phyloP scores from a whole-genome alignment of 257 asterid species.

The Solanum raphanifolium region DNA sequence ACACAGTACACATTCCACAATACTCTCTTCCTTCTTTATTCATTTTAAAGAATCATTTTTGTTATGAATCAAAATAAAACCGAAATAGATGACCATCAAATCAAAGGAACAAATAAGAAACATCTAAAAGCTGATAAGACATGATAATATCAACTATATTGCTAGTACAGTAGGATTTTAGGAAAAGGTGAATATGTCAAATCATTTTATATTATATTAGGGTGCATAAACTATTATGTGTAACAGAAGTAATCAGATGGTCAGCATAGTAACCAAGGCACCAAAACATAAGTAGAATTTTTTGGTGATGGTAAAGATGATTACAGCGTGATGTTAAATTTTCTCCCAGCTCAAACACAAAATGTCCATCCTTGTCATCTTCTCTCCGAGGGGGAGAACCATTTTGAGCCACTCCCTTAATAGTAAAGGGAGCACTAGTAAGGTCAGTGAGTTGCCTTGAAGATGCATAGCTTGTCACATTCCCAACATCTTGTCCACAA shows the following conservation, averaged over 20 bases:
- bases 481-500: conserved; percentile 81
- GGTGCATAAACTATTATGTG: not conserved
- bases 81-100: no score
- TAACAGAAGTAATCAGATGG: not conserved
- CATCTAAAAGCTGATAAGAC: not conserved
- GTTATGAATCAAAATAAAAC: not conserved
- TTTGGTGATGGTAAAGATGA: conserved; percentile 38
- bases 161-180: not conserved
- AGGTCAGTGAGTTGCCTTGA: conserved; percentile 48
- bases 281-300: conserved; percentile 7
- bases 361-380: conserved; percentile 98
- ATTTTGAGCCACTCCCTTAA: conserved; percentile 59
- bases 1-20: not conserved
- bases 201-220: not conserved
- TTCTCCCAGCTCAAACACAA: conserved; percentile 91
- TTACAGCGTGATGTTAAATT: conserved; percentile 96
- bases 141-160: not conserved
- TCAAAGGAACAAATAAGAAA: not conserved
- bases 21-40: not conserved
- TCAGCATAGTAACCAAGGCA: not conserved
- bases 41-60: not conserved
- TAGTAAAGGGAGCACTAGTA: conserved; percentile 46
- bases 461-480: conserved; percentile 70
- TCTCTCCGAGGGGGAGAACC: conserved; percentile 88
- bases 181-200: not conserved